Evolutionary conservation across 2,329 filamentous ascomycete species (phyloP), one percentile per base, ranked within the genome.

Genomic region (Aureobasidium melanogenum): DNA sequence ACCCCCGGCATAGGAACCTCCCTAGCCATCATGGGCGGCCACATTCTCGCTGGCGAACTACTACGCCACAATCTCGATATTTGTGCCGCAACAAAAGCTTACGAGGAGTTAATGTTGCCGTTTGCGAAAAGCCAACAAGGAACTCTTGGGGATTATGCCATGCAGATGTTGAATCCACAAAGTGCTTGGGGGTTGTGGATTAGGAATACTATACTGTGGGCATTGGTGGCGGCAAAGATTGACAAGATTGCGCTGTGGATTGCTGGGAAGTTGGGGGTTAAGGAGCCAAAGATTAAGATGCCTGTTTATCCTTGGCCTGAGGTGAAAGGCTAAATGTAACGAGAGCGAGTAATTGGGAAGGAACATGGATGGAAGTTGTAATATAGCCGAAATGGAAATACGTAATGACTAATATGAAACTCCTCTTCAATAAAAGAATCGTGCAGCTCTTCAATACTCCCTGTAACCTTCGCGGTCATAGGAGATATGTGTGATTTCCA

Each of bases 1-100:
- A 30, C 22, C n/a, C 58, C 69, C 0, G 76, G 73, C 9, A 64
- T 69, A 41, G 75, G 74, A 0, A 76, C 74, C 1, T 73, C 67
- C 2, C 65, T 66, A 2, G 69, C 70, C 15, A 63, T 77, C 1
- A 65, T 71, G 3, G 75, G 74, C 0, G 80, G 81, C 0, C 86
- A 85, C 66, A 70, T 84, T 2, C 72, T 86, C 4, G 83, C 82
- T 0, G 83, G 83, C 1, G 82, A 76, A 60, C 66, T 77, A 15
- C 57, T 59, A 15, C 68, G 64, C 17, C 64, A 71, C 34, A 39
- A 60, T 1, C 65, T 64, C 5, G 64, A 71, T 47, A 59, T 73
- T 8, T 64, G 69, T 14, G 65, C 77, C 2, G 79, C 75, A 24
- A 70, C 80, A 14, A 65, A 66, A 38, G 69, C 68, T 0, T 84